Evolutionary conservation across 2,329 filamentous ascomycete genomes (phyloP), one percentile per base, ranked within the genome.

Genomic region (Xylariaceae sp.): DNA sequence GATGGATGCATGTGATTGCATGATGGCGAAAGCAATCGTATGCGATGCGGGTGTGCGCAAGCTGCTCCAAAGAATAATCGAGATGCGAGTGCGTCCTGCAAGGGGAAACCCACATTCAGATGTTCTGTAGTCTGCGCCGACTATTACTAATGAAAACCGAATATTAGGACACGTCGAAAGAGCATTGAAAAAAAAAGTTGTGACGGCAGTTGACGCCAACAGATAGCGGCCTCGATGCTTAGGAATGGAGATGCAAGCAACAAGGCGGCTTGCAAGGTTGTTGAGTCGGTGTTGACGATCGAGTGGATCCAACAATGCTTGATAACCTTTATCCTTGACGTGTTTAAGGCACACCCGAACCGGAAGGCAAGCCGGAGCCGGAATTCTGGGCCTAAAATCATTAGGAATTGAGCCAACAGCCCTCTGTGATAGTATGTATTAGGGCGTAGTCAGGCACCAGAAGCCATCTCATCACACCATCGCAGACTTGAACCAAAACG

Each of bases 291-390:
- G 54, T 40, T 48, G 29, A 45, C 42, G 29, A 48, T 32, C 21
- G 23, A 54, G 59, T 59, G 52, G 50, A 47, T 48, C 41, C 45
- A 37, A n/a, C 19, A 43, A 9, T 9, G 23, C 4, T 26, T 26
- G 23, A 53, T 26, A 52, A 48, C 10, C 16, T 21, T 21, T 41
- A 42, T 47, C 50, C 37, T 43, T 53, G 40, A 32, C 43, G 47
- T 23, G 43, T 37, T 18, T 43, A 44, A 53, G 44, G 45, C 20
- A 46, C 53, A 37, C 32, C 32, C 32, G 32, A 37, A 37, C 48
- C 52, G 49, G 44, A 48, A 44, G 45, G 52, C 37, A 20, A 60
- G 50, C 52, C 54, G 57, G 54, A 32, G 54, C 55, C 59, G 48
- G 48, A 44, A 10, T 26, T 50, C 44, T 29, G 48, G 40, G 26